Conservation (phyloP, 768 basidiomycete genomes). For the Panaeolus papilionaceus region DNA sequence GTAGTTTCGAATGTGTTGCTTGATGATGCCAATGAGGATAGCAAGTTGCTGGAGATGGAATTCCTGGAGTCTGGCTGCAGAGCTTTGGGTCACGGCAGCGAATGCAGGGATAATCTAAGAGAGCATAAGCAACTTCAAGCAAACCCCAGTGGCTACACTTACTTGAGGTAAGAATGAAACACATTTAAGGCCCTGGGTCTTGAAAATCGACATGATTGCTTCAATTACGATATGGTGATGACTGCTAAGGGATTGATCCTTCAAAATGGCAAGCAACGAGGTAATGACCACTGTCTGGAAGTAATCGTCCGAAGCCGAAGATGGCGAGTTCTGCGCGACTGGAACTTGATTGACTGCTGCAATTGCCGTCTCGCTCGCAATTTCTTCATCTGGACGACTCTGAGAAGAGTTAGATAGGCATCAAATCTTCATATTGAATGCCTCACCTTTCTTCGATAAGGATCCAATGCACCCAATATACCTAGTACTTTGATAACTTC, state of each 20-base stretch:
- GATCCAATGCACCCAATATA: conserved; percentile 94
- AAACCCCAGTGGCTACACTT: conserved; percentile 20
- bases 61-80: conserved; percentile 84
- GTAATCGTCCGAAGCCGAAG: conserved; percentile 87
- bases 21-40: conserved; percentile 94
- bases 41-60: conserved; percentile 96
- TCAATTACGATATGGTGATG: conserved; percentile 96
- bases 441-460: conserved; percentile 88
- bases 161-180: conserved; percentile 95
- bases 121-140: conserved; percentile 8
- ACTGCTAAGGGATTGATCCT: conserved; percentile 84
- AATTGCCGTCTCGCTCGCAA: conserved; percentile 61
- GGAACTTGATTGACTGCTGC: conserved; percentile 74
- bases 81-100: conserved; percentile 82
- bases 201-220: conserved; percentile 98
- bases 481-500: conserved; percentile 96
- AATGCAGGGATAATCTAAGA: conserved; percentile 93
- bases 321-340: conserved; percentile 63
- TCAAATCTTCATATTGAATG: background rate
- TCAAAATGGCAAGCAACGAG: conserved; percentile 83
- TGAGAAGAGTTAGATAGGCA: conserved; percentile 29
- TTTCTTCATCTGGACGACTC: conserved; percentile 71
- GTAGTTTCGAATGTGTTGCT: conserved; percentile 95
- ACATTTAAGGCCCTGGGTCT: conserved; percentile 96
- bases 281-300: conserved; percentile 97